phyloP scores from a whole-genome alignment of 306 rosid species.

The Clitoria ternatea region DNA sequence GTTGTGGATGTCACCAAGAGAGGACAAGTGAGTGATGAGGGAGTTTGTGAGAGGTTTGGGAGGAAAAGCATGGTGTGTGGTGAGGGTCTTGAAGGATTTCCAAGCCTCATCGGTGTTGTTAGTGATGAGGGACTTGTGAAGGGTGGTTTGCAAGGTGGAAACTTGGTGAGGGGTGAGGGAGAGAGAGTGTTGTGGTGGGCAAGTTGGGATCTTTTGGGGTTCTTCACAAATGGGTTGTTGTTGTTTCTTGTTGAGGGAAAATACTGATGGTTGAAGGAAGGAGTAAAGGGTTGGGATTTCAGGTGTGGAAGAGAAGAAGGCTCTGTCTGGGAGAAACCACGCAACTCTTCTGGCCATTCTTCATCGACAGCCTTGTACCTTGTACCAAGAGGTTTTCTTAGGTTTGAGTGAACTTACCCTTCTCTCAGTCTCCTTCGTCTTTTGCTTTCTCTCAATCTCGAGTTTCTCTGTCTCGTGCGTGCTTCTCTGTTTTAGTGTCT shows the following conservation, averaged over 20 bases:
- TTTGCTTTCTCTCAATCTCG: too few relatives aligned
- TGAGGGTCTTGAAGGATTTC: slow-evolving; percentile 83
- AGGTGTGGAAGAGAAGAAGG: slow-evolving; percentile 48
- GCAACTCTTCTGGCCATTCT: slow-evolving; percentile 45
- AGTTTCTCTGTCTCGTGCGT: too few relatives aligned
- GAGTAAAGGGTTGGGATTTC: slow-evolving; percentile 69
- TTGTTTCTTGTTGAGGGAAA: slow-evolving; percentile 36
- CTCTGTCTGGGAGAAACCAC: slow-evolving; percentile 31
- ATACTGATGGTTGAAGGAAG: slow-evolving; percentile 85
- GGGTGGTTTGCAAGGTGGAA: slow-evolving; percentile 48
- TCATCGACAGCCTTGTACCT: too few relatives aligned
- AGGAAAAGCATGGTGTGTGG: slow-evolving; percentile 57
- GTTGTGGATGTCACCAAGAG: slow-evolving; percentile 56
- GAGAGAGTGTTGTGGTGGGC: slow-evolving; percentile 38
- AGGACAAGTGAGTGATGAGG: slow-evolving; percentile 62
- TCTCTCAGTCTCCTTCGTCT: too few relatives aligned
- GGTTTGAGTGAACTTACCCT: too few relatives aligned
- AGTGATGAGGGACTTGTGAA: slow-evolving; percentile 59
- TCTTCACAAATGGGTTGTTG: slow-evolving; percentile 21
- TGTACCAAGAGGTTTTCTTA: too few relatives aligned
- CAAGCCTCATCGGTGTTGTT: slow-evolving; percentile 71
- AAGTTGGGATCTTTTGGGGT: slow-evolving; percentile 33
- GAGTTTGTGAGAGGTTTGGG: slow-evolving; percentile 72
- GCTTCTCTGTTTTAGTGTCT: too few relatives aligned
- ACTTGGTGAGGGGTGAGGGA: slow-evolving; percentile 41